These are phyloP conservation scores for Sphaerostilbella broomeana DNA, from an alignment of 2,329 filamentous ascomycete species.

Conservation along the genomic window DNA sequence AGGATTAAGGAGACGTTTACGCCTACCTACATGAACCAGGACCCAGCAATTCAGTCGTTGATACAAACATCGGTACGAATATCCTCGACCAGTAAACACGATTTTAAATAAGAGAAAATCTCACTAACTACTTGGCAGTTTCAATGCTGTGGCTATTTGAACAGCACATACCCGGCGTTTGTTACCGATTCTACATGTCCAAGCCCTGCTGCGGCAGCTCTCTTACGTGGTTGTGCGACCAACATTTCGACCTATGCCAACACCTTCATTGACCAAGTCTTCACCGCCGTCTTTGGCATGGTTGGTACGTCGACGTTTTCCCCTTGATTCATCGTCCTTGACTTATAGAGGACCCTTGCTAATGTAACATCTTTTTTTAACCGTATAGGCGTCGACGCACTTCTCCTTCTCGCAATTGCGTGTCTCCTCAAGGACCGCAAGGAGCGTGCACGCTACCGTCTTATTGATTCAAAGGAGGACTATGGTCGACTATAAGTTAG, in stretches of 20 bases:
- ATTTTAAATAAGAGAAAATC: not conserved
- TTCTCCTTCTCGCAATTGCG: conserved; percentile 63
- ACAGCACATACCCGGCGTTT: conserved; percentile 66
- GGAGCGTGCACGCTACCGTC: conserved; percentile 69
- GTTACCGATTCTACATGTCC: conserved; percentile 61
- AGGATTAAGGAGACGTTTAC: conserved; percentile 57
- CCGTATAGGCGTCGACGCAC: conserved; percentile 50
- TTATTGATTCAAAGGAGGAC: conserved; percentile 74
- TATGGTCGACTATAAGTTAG: conserved; percentile 37
- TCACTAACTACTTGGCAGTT: conserved; percentile 45
- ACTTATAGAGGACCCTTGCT: no score
- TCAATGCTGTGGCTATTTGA: conserved; percentile 72
- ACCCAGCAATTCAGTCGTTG: conserved; percentile 53
- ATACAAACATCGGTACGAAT: conserved; percentile 60
- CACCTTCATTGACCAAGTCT: conserved; percentile 65
- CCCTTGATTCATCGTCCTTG: not conserved
- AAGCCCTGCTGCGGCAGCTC: conserved; percentile 62
- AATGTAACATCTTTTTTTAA: not conserved
- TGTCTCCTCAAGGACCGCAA: conserved; percentile 76
- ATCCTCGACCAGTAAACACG: not conserved
- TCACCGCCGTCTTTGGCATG: conserved; percentile 73
- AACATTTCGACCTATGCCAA: conserved; percentile 65
- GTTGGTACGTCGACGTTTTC: conserved; percentile 45
- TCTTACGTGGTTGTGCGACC: conserved; percentile 62
- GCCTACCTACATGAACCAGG: conserved; percentile 53